Base-by-base conservation (phyloP, 352 stramenopile species). In the Phytophthora palmivora region DNA sequence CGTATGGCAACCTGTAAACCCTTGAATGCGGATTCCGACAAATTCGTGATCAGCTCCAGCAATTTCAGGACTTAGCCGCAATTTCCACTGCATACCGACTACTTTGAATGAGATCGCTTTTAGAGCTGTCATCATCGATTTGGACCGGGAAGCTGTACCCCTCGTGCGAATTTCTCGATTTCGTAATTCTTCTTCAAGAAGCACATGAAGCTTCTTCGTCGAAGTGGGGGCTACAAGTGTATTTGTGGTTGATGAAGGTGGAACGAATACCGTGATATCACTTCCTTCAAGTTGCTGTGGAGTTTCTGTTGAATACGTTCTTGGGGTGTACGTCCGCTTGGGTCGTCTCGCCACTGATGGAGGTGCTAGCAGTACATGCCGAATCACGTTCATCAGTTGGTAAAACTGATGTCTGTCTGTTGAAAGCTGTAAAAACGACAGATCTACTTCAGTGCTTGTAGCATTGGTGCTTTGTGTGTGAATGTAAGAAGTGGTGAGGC, bases 401-500 rank as follows among this genome's bases (percentile, higher is more conserved):
- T 90, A 94, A 47, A 95, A 95, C 50, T 94, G 84, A 26, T 91
- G 76, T 4, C 82, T 74, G 63, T 95, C 87, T 0, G 82, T 88
- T 1, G 82, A 88, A 4, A 94, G 68, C 44, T 89, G 76, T 15
- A 94, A 53, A 24, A 88, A 88, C 0, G 84, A 92, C 44, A 95
- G 59, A 41, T 92, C 80, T 4, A 79, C 72, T 33, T 87, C 72
- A 0, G 89, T 81, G 1, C 61, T 71, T 0, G 76, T 92, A 3
- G 78, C 70, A 7, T 70, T 70, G 8, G 71, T 85, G 7, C 49
- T 34, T 4, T 79, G 50, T 9, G 65, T 61, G 42, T 92, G 77
- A 1, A 63, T 84, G 54, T 92, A 95, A 10, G 75, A 78, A 14
- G 59, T 74, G 3, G 64, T 81, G 9, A 93, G 43, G n/a, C 71